Conservation (phyloP, 1,284 basidiomycete species). For the Microbotryum saponariae region DNA sequence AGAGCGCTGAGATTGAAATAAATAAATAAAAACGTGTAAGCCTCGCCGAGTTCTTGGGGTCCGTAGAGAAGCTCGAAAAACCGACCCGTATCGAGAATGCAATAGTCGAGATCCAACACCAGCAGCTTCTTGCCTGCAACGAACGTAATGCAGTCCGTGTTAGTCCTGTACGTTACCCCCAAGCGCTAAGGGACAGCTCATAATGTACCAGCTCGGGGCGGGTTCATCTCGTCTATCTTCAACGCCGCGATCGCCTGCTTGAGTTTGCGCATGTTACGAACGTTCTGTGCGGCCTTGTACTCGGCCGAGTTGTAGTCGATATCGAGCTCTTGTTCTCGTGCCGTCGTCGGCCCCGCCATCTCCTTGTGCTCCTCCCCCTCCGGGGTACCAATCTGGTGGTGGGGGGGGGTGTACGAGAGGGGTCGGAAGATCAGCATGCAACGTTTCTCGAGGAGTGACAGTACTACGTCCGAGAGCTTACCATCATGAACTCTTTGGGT, state of each 20-base stretch:
- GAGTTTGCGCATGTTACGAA: constrained; percentile 69
- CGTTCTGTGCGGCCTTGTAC: constrained; percentile 56
- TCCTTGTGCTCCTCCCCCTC: constrained; percentile 70
- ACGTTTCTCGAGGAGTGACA: too few relatives aligned
- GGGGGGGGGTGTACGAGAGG: too few relatives aligned
- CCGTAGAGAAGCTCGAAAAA: not conserved
- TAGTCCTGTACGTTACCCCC: too few relatives aligned
- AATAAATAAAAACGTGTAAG: not conserved
- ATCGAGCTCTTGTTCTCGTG: constrained; percentile 48
- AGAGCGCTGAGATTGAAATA: not conserved
- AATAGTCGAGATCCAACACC: constrained; percentile 84
- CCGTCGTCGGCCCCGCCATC: constrained; percentile 46
- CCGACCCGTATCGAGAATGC: constrained; percentile 35
- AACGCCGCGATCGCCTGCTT: constrained; percentile 61
- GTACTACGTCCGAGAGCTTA: constrained; percentile 42
- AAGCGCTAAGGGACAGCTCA: too few relatives aligned
- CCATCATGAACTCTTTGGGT: constrained; percentile 64
- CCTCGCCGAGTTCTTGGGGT: constrained; percentile 42
- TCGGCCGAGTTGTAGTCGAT: constrained; percentile 49
- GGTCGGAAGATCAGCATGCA: too few relatives aligned
- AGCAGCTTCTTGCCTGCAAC: constrained; percentile 62
- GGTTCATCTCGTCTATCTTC: constrained; percentile 61
- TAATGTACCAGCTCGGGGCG: constrained; percentile 42
- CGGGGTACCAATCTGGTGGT: constrained; percentile 51
- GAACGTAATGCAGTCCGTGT: too few relatives aligned